Base-by-base conservation (phyloP, 345 rosid genomes). In the Eucalyptus dawsonii region DNA sequence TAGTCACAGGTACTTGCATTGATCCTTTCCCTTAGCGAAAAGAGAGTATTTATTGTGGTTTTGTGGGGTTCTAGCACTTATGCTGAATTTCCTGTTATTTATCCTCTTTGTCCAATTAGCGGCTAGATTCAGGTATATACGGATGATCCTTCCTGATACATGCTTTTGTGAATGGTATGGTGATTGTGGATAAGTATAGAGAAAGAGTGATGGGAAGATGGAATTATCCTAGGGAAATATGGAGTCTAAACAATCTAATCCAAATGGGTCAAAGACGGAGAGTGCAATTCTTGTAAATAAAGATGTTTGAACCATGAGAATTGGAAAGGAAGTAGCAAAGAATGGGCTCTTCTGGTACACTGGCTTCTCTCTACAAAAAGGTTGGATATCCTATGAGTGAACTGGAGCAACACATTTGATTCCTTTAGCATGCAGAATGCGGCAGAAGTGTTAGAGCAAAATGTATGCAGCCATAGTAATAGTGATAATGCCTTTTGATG, bases 1-100 rank as follows among this genome's bases (percentile, higher is more conserved):
- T 95, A 51, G 93, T 97, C 88, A 96, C 97, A 88, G 99, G 99
- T 96, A 72, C 62, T 29, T 24, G 81, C 34, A 69, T 86, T 24
- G 22, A 85, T 87, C 62, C 37, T 89, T 90, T n/a, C 37, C 62
- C 58, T 50, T 90, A 11, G 51, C 40, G 24, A 37, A 50, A 88
- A 86, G 12, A 42, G 76, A 69, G 45, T 91, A 40, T 37, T 40
- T 76, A 76, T 21, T 76, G 15, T 40, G 27, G 27, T 76, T 76
- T 42, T 40, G 85, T 37, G 47, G 3, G 76, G 47, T 76, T 76
- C 85, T 21, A 24, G 47, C 85, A 76, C 47, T 76, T 40, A 19
- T 51, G 60, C 60, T 31, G 85, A 54, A 86, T 40, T 51, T 86
- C 65, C 42, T n/a, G 40, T 53, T 50, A 21, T 37, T 76, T 40